phyloP scores from a whole-genome alignment of 345 rosid genomes.

The Arabidopsis arenosa region DNA sequence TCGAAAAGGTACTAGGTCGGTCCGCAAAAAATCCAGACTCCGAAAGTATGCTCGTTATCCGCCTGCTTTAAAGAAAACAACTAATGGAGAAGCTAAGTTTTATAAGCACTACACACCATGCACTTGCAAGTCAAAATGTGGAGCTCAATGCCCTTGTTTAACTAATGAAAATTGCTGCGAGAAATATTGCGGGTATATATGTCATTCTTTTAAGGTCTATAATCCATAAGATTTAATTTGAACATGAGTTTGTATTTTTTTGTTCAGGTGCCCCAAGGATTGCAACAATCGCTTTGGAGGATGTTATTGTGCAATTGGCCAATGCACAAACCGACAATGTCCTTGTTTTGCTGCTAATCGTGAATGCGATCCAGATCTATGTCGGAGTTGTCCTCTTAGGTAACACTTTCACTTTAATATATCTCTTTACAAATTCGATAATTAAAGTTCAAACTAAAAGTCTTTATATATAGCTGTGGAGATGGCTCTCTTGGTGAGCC shows the following conservation, averaged over 20 bases:
- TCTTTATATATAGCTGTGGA: conserved; percentile 67
- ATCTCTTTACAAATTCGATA: neutral
- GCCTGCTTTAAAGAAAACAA: conserved; percentile 67
- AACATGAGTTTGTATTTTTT: neutral
- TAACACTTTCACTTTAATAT: conserved; percentile 36
- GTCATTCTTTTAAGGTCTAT: too few relatives aligned
- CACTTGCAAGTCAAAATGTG: conserved; percentile 83
- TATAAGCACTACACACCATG: conserved; percentile 90
- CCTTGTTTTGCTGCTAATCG: conserved; percentile 92
- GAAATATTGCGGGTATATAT: too few relatives aligned
- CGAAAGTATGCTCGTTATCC: conserved; percentile 86
- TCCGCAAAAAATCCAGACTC: conserved; percentile 66
- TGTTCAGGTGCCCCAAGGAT: conserved; percentile 71
- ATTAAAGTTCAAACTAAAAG: neutral
- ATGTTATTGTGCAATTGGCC: conserved; percentile 88
- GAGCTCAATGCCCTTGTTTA: conserved; percentile 80
- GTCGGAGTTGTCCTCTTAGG: conserved; percentile 86
- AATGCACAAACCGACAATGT: conserved; percentile 87
- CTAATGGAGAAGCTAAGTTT: conserved; percentile 62
- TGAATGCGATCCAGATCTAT: conserved; percentile 98
- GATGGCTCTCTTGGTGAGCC: conserved; percentile 74
- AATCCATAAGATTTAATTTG: too few relatives aligned
- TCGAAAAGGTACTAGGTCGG: conserved; percentile 51
- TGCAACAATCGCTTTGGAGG: conserved; percentile 93
- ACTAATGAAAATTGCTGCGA: conserved; percentile 74